Percentiles rank a stretch among this genome's conserved stretches.
phyloP scores from a whole-genome alignment of 768 basidiomycete species.

The Lactarius hengduanensis region DNA sequence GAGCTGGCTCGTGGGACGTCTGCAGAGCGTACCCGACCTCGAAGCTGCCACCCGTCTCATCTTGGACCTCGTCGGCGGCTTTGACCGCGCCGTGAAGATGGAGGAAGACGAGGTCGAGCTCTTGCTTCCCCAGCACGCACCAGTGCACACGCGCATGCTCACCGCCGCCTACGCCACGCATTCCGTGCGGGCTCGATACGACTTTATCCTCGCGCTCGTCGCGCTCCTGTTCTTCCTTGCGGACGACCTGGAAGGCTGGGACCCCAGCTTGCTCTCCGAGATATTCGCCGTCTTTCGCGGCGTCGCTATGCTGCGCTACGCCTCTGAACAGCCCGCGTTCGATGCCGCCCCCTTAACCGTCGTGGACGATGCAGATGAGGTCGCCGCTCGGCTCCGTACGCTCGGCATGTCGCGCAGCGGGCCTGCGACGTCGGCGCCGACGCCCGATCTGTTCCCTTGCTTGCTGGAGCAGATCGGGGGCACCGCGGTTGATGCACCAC shows the following conservation, averaged over 20 bases:
- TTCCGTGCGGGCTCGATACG: conserved; percentile 71
- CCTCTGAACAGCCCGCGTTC: conserved; percentile 57
- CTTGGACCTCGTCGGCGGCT: conserved; percentile 70
- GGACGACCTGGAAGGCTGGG: conserved; percentile 61
- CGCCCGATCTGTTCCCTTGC: conserved; percentile 61
- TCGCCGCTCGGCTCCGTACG: conserved; percentile 60
- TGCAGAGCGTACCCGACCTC: conserved; percentile 57
- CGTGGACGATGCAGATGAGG: conserved; percentile 49
- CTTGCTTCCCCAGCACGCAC: conserved; percentile 50
- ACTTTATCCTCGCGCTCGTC: conserved; percentile 64
- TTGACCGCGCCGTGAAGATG: conserved; percentile 65
- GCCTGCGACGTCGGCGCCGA: conserved; percentile 28
- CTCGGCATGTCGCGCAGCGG: conserved; percentile 61
- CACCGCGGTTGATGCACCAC: conserved; percentile 38
- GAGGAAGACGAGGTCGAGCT: conserved; percentile 71
- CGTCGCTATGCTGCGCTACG: conserved; percentile 64
- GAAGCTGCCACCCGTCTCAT: conserved; percentile 54
- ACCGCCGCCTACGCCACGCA: conserved; percentile 60
- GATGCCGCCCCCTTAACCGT: conserved; percentile 35
- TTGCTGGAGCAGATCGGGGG: conserved; percentile 54
- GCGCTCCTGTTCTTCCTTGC: conserved; percentile 69
- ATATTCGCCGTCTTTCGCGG: conserved; percentile 81
- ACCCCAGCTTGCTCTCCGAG: conserved; percentile 63
- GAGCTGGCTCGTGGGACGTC: conserved; percentile 59
- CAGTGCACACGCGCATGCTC: conserved; percentile 62